Base-by-base conservation (phyloP, 371 early-diverging fungal species). In the Circinella umbellata region DNA sequence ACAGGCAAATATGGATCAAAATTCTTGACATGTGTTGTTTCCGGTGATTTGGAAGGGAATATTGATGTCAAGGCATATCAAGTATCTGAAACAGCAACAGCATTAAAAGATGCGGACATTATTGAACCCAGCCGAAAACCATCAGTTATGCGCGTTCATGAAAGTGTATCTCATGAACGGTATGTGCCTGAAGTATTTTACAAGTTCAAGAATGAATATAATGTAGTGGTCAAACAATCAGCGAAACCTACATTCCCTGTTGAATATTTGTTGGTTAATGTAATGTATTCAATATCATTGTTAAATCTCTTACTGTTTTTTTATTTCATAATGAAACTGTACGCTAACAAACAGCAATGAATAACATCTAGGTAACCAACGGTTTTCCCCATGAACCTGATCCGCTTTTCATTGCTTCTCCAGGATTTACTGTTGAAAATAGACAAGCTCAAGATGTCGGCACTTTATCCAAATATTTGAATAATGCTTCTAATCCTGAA, bases 101-200 rank as follows among this genome's bases (percentile, higher is more conserved):
- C 95, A 5, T 90, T 99, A 89, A 90, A 90, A n/a, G 87, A 92
- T 27, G 98, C 96, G 34, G 92, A 90, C n/a, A 91, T 98, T 64
- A 86, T 99, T 7, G 95, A 96, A 64, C 92, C 99, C 0, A 94
- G 95, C 67, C 89, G 91, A 34, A 92, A 96, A 47, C 97, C 99
- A 1, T 84, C 88, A 9, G 83, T 92, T 49, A 91, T 99, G 91
- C 88, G 94, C 9, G 96, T 99, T n/a, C 85, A 86, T 72, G 91
- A 93, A 64, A 84, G 92, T 35, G 89, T 92, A 6, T 67, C 83
- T 14, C 82, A 82, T 60, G 88, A 89, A 64, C 90, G 92, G 8
- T 99, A 98, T 75, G 94, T 99, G 7, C 99, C 98, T 4, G 99
- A 99, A 61, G 93, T 99, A 4, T 95, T 97, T 74, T 99, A 96